phyloP scores from a whole-genome alignment of 306 rosid species.

The Alnus rubra region DNA sequence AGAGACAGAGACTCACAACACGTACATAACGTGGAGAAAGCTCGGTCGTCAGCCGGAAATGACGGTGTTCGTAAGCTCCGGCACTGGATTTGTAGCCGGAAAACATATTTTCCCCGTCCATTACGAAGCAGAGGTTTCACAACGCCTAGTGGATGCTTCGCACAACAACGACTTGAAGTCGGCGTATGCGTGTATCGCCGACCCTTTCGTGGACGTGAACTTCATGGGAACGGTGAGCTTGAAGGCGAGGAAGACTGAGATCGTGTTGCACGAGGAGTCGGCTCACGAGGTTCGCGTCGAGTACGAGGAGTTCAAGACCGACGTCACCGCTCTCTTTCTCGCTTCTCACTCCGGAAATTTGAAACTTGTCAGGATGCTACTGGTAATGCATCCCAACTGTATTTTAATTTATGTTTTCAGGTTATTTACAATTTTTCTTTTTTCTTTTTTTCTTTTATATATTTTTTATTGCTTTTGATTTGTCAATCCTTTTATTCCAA shows the following conservation, averaged over 20 bases:
- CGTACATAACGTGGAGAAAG: neutral
- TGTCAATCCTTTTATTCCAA: no score
- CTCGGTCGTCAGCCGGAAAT: neutral
- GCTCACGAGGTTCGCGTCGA: slow-evolving; percentile 47
- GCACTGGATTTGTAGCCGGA: slow-evolving; percentile 1
- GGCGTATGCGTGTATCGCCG: slow-evolving; percentile 34
- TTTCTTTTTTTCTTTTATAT: no score
- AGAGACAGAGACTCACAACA: neutral
- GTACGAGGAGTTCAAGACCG: slow-evolving; percentile 65
- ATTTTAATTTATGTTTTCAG: neutral
- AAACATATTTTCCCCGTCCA: slow-evolving; percentile 53
- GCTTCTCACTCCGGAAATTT: slow-evolving; percentile 61
- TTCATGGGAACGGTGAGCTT: slow-evolving; percentile 61
- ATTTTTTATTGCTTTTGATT: no score
- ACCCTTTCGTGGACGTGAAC: slow-evolving; percentile 58
- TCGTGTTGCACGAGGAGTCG: slow-evolving; percentile 47
- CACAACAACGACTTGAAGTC: slow-evolving; percentile 27
- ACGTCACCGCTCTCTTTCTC: slow-evolving; percentile 64
- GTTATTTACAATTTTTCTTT: no score
- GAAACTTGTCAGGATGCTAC: slow-evolving; percentile 43
- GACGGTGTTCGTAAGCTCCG: slow-evolving; percentile 39
- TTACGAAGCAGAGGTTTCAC: slow-evolving; percentile 49
- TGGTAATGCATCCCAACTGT: slow-evolving; percentile 37
- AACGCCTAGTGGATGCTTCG: slow-evolving; percentile 53
- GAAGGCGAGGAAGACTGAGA: slow-evolving; percentile 53